phyloP scores from a whole-genome alignment of 345 rosid species.

The Lagerstroemia speciosa region DNA sequence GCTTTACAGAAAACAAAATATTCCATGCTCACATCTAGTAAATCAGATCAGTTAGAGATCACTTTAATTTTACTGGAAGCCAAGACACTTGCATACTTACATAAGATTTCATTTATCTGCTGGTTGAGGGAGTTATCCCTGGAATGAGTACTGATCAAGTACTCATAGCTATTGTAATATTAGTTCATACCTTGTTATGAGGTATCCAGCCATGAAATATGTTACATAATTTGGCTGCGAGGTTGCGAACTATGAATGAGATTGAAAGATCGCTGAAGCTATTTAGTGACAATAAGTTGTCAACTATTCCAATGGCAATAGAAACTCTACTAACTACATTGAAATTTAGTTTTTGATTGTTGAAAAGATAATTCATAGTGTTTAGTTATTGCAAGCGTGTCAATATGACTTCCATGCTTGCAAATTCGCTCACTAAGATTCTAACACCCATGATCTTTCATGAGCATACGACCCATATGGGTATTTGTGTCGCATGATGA shows the following conservation, averaged over 20 bases:
- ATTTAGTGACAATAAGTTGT: neutral
- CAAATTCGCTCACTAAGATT: no score
- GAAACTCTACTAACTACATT: no score
- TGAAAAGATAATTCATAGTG: no score
- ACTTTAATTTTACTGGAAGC: conserved; percentile 3
- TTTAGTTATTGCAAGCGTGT: no score
- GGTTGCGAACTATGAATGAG: no score
- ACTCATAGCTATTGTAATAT: neutral
- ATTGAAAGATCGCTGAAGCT: neutral
- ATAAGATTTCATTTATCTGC: neutral
- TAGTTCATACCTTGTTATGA: conserved; percentile 1
- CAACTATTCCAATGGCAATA: no score
- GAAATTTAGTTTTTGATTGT: no score
- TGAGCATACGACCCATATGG: no score
- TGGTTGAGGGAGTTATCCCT: neutral
- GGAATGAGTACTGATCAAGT: neutral
- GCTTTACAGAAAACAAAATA: neutral
- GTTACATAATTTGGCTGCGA: neutral
- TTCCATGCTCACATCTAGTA: conserved; percentile 2
- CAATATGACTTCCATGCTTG: no score
- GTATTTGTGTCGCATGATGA: no score
- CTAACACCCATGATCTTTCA: no score
- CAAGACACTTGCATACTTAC: neutral
- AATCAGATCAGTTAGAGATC: conserved; percentile 9
- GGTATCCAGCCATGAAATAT: neutral